Evolutionary conservation across 345 rosid genomes (phyloP), one percentile per base, ranked within the genome.

Genomic region (Euphorbia lathyris): DNA sequence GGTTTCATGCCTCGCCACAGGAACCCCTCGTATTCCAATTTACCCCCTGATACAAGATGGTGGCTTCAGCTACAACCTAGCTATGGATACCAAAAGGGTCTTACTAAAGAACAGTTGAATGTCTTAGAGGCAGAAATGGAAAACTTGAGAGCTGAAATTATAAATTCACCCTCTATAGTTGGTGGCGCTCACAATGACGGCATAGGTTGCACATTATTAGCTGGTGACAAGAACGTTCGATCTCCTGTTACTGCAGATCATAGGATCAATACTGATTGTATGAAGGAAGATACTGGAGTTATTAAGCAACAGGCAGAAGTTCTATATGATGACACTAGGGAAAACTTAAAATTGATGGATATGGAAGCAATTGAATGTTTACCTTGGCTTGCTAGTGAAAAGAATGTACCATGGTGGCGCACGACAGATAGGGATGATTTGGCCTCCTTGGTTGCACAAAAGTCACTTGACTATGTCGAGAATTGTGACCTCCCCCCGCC

Each of bases 401-500:
- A 84, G 83, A 70, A 77, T 69, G 91, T 74, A 38, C 97, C 97
- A 4, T 95, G 99, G 98, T 90, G 98, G 98, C 82, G 91, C 60
- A 75, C 78, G 3, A 82, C 97, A 3, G 93, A 86, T 79, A 87
- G 84, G 76, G 91, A 86, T 58, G 89, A 95, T 51, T 73, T 95
- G 78, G 96, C 98, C 63, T 90, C 89, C 25, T 85, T 92, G 74
- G 93, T 95, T 78, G 96, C 99, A 19, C 89, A 85, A 64, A 90
- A 78, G 75, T 95, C 99, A 43, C 81, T 84, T 0, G 87, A 84
- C 67, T 86, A 69, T 71, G 72, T 95, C 45, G 91, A 81, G 77
- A 95, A 92, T 71, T 92, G 96, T 79, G 98, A 92, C 77, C 88
- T 95, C 47, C 99, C 98, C 47, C 90, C 88, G 20, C 91, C 96